Evolutionary conservation across 2,329 filamentous ascomycete genomes (phyloP).

Genomic region (Fusarium sp.): DNA sequence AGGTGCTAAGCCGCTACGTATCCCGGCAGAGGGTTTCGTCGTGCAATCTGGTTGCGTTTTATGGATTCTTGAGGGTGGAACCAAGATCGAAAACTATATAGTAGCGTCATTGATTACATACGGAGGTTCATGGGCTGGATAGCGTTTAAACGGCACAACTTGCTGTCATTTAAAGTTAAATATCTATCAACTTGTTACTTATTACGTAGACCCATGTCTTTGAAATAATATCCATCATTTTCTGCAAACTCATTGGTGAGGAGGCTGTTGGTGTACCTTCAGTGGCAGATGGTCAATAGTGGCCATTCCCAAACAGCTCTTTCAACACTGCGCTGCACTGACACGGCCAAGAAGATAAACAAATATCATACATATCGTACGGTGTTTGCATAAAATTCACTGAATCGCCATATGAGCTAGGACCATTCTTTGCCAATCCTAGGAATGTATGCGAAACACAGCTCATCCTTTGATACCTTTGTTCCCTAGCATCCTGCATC

Average conservation of each 20-base stretch:
- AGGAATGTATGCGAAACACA: neutral
- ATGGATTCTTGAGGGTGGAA: slow-evolving; percentile 12
- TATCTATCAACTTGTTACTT: neutral
- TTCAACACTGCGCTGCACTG: neutral
- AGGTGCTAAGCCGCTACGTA: neutral
- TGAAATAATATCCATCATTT: neutral
- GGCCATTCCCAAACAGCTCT: neutral
- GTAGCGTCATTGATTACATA: slow-evolving; percentile 29
- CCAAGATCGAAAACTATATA: slow-evolving; percentile 12
- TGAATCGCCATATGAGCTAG: neutral
- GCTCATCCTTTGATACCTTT: neutral
- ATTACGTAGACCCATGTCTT: neutral
- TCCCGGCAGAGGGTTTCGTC: neutral
- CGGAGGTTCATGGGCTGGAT: neutral
- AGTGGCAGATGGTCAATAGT: too few species aligned
- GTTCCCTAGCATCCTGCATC: neutral
- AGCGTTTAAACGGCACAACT: neutral
- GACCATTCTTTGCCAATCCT: neutral
- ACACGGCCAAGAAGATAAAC: neutral
- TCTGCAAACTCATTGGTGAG: neutral
- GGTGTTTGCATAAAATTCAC: neutral
- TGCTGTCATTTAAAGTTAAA: neutral
- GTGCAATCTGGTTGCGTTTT: slow-evolving; percentile 17
- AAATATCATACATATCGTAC: slow-evolving; percentile 6
- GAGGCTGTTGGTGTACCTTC: neutral